A percentile compares a stretch with the other conserved stretches of the same genome.
phyloP scores from a whole-genome alignment of 2,329 filamentous ascomycete genomes.

The Didymella arachidicola region DNA sequence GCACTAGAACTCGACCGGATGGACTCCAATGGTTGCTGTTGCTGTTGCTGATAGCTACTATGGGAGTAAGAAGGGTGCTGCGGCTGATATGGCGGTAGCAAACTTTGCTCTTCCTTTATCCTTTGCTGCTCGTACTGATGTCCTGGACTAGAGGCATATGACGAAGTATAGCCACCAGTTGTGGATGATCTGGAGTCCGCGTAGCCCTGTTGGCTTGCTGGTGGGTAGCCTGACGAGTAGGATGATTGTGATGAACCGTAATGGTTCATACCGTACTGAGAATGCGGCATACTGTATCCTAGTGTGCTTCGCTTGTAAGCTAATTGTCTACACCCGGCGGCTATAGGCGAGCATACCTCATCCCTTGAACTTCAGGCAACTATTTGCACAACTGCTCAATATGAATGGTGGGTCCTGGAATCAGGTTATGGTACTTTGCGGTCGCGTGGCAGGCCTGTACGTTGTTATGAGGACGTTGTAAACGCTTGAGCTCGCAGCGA shows the following conservation, averaged over 20 bases:
- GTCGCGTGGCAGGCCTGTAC: neutral
- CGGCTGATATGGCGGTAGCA: constrained; percentile 44
- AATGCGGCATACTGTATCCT: constrained; percentile 52
- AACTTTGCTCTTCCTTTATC: constrained; percentile 39
- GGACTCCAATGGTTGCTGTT: constrained; percentile 37
- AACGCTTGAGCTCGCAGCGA: neutral
- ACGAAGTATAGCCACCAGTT: constrained; percentile 39
- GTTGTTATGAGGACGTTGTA: neutral
- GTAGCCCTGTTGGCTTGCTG: constrained; percentile 41
- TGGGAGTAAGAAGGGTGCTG: constrained; percentile 37
- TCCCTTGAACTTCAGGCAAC: constrained; percentile 44
- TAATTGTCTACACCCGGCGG: neutral
- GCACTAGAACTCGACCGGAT: constrained; percentile 41
- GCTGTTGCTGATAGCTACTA: constrained; percentile 48
- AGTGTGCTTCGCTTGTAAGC: constrained; percentile 45
- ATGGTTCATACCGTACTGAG: constrained; percentile 50
- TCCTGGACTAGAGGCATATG: constrained; percentile 40
- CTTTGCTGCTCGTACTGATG: constrained; percentile 36
- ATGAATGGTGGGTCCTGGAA: neutral
- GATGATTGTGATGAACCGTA: constrained; percentile 44
- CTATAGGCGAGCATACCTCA: constrained; percentile 47
- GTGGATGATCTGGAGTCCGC: constrained; percentile 39
- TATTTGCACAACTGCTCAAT: constrained; percentile 33
- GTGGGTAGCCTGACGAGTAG: constrained; percentile 45
- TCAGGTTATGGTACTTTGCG: constrained; percentile 7